Percentiles rank a stretch among this genome's conserved stretches.
These are phyloP conservation scores for Handroanthus guayacan DNA, from an alignment of 257 asterid species.

Conservation along the genomic window DNA sequence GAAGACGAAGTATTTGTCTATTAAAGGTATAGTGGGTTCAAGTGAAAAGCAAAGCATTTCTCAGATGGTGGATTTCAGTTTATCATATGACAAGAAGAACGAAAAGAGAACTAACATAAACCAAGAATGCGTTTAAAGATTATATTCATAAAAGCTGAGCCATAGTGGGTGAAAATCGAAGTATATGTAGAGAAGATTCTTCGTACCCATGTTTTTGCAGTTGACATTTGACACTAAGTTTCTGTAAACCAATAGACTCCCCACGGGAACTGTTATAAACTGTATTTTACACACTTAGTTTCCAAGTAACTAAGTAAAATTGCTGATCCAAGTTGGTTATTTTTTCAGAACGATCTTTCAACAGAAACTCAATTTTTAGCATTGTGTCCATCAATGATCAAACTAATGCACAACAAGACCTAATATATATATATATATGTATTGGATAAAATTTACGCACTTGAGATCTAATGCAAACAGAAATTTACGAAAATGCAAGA, in stretches of 20 bases:
- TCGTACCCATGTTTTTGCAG: not conserved
- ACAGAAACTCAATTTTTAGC: not conserved
- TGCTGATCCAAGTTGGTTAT: not conserved
- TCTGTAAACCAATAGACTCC: no score
- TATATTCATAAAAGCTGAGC: not conserved
- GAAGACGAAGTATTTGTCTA: not conserved
- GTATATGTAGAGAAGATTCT: not conserved
- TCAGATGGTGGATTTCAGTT: no score
- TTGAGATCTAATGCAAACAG: conserved; percentile 11
- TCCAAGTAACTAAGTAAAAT: not conserved
- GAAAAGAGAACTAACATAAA: no score
- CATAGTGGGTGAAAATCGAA: not conserved
- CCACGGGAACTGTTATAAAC: not conserved
- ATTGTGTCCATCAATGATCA: not conserved
- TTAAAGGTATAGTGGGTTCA: not conserved
- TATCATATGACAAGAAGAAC: no score
- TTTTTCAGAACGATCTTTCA: not conserved
- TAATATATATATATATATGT: conserved; percentile 10
- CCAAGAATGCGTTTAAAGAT: not conserved
- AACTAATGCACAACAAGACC: not conserved
- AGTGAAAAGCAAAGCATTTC: not conserved
- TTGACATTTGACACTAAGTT: not conserved
- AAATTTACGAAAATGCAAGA: not conserved
- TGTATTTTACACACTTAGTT: not conserved
- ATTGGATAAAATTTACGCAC: conserved; percentile 2